These are phyloP conservation scores for Phlyctochytrium planicorne DNA, from an alignment of 192 early-diverging fungal genomes.

Conservation along the genomic window DNA sequence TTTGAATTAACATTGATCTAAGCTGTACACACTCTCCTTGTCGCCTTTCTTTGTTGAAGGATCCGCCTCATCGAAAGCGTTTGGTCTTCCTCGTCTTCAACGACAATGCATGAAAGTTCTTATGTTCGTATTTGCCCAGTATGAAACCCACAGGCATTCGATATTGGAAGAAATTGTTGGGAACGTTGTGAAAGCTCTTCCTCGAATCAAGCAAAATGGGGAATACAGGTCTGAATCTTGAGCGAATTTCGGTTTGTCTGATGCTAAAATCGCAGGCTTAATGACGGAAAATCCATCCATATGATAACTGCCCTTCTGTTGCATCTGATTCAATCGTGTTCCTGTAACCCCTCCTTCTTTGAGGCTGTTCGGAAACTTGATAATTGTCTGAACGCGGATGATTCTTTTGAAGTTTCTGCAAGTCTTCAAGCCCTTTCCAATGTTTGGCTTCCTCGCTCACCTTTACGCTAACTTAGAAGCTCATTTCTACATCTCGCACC, in stretches of 20 bases:
- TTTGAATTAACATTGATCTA: neutral
- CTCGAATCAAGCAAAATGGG: slow-evolving; percentile 36
- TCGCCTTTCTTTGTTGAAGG: slow-evolving; percentile 38
- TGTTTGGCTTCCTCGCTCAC: neutral
- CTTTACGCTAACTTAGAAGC: neutral
- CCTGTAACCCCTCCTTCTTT: slow-evolving; percentile 1
- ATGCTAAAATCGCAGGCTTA: slow-evolving; percentile 31
- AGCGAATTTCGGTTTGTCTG: slow-evolving; percentile 3
- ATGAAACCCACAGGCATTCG: slow-evolving; percentile 66
- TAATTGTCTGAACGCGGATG: neutral
- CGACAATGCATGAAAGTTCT: slow-evolving; percentile 25
- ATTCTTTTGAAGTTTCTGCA: neutral
- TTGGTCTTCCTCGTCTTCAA: slow-evolving; percentile 35
- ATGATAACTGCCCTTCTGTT: slow-evolving; percentile 71
- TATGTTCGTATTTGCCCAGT: slow-evolving; percentile 48
- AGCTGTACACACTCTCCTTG: slow-evolving; percentile 16
- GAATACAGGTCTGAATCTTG: slow-evolving; percentile 49
- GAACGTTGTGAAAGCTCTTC: slow-evolving; percentile 68
- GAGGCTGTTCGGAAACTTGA: slow-evolving; percentile 18
- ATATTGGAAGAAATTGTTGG: slow-evolving; percentile 87
- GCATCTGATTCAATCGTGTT: slow-evolving; percentile 65
- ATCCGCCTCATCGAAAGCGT: neutral
- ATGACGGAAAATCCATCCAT: slow-evolving; percentile 67
- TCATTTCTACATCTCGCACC: neutral
- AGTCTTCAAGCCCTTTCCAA: neutral